Percentiles rank a stretch among this genome's conserved stretches.
These are phyloP conservation scores for Penicillium sp. DNA, from an alignment of 2,329 filamentous ascomycete species.

Conservation along the genomic window DNA sequence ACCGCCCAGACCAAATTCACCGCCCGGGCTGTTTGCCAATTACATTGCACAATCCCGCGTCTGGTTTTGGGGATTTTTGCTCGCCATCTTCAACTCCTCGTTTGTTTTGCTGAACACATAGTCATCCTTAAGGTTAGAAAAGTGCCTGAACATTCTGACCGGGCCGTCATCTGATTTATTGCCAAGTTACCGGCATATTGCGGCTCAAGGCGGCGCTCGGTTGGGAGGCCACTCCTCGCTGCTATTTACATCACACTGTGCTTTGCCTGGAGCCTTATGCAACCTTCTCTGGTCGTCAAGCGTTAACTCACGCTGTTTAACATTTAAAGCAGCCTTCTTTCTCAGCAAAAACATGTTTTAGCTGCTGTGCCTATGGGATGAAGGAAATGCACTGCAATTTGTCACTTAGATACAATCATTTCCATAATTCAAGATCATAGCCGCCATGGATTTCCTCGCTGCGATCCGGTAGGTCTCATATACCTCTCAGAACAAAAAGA, in stretches of 20 bases:
- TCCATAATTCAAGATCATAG: conserved; percentile 9
- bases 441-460: conserved; percentile 43
- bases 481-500: neutral
- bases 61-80: conserved; percentile 15
- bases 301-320: neutral
- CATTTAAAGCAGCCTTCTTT: neutral
- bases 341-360: conserved; percentile 4
- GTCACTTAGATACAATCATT: conserved; percentile 5
- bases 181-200: neutral
- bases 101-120: neutral
- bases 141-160: neutral
- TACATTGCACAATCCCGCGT: conserved; percentile 14
- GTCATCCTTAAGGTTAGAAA: neutral
- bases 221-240: neutral
- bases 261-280: neutral
- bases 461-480: conserved; percentile 39
- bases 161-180: too few relatives aligned
- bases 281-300: neutral
- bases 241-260: neutral
- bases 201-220: neutral
- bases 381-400: conserved; percentile 21
- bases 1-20: conserved; percentile 14
- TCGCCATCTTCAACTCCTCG: neutral
- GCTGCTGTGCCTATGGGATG: conserved; percentile 1
- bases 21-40: conserved; percentile 5